These are phyloP conservation scores for Euphorbia tirucalli DNA, from an alignment of 345 rosid species.

Conservation along the genomic window DNA sequence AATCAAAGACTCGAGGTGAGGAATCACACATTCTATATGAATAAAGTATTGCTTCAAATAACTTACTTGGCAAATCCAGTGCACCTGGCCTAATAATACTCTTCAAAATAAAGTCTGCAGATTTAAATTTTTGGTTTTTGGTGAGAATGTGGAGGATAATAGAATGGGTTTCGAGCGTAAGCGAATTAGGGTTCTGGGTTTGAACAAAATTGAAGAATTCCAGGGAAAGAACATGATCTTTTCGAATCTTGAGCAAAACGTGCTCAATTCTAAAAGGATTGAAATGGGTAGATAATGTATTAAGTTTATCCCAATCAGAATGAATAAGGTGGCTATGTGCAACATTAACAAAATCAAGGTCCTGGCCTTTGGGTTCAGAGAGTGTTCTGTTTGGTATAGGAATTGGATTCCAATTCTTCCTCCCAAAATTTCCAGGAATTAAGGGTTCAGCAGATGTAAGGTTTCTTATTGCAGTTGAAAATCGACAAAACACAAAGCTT, in stretches of 20 bases:
- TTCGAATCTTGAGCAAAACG: constrained; percentile 54
- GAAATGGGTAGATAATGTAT: constrained; percentile 36
- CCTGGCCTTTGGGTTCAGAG: constrained; percentile 68
- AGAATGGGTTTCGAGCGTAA: constrained; percentile 56
- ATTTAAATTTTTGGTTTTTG: constrained; percentile 60
- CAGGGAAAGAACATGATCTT: constrained; percentile 65
- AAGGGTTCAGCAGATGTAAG: constrained; percentile 1
- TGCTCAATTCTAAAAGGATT: constrained; percentile 58
- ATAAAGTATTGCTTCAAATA: constrained; percentile 59
- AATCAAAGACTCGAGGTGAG: constrained; percentile 72
- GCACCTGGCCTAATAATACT: constrained; percentile 28
- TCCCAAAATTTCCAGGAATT: constrained; percentile 15
- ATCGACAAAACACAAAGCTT: constrained; percentile 18
- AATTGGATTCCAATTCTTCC: constrained; percentile 25
- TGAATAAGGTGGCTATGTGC: constrained; percentile 80
- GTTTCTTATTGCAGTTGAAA: constrained; percentile 27
- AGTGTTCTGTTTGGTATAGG: constrained; percentile 68
- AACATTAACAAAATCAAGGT: constrained; percentile 78
- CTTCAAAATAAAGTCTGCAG: constrained; percentile 59
- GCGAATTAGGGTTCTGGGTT: constrained; percentile 41
- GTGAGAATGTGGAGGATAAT: constrained; percentile 68
- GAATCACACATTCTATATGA: constrained; percentile 73
- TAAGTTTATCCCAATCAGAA: constrained; percentile 73
- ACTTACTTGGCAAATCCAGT: constrained; percentile 40
- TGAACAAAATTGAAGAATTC: constrained; percentile 72